Evolutionary conservation across 805 yeast genomes (phyloP).

Genomic region (Starmera pachycereana): DNA sequence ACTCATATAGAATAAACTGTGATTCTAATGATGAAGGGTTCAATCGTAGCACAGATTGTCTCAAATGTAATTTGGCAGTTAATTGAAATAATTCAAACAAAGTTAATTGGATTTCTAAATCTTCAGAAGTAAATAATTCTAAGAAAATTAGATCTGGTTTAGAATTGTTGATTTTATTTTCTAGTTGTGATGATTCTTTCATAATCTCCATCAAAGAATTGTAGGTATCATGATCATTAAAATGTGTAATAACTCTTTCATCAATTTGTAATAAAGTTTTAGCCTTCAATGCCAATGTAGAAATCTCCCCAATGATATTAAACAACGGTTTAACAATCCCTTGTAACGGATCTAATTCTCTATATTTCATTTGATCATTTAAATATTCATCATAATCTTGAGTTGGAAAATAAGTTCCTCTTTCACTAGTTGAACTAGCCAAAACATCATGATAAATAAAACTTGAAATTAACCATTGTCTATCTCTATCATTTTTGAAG

Average conservation of each 20-base stretch:
- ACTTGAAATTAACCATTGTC: conserved; percentile 65
- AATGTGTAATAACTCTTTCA: conserved; percentile 18
- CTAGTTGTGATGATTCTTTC: conserved; percentile 30
- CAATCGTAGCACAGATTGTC: conserved; percentile 51
- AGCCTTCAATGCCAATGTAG: conserved; percentile 44
- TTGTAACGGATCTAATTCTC: conserved; percentile 48
- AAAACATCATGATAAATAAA: conserved; percentile 76
- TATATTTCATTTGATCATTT: conserved; percentile 26
- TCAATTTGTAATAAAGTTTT: conserved; percentile 26
- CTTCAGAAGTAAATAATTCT: conserved; percentile 27
- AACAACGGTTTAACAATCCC: conserved; percentile 67
- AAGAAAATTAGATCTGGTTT: conserved; percentile 44
- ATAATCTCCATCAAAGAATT: conserved; percentile 27
- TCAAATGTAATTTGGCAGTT: conserved; percentile 55
- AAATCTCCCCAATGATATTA: conserved; percentile 57
- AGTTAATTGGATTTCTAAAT: conserved; percentile 56
- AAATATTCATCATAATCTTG: conserved; percentile 49
- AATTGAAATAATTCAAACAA: conserved; percentile 64
- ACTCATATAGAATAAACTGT: conserved; percentile 44
- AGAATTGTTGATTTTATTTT: conserved; percentile 35
- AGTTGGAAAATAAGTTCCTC: conserved; percentile 57
- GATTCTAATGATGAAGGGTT: conserved; percentile 57
- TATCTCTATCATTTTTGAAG: conserved; percentile 42
- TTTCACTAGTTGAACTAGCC: conserved; percentile 46
- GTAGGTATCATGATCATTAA: conserved; percentile 19